These are phyloP conservation scores for Moesziomyces globuligerus DNA, from an alignment of 1,284 basidiomycete genomes.

Conservation along the genomic window DNA sequence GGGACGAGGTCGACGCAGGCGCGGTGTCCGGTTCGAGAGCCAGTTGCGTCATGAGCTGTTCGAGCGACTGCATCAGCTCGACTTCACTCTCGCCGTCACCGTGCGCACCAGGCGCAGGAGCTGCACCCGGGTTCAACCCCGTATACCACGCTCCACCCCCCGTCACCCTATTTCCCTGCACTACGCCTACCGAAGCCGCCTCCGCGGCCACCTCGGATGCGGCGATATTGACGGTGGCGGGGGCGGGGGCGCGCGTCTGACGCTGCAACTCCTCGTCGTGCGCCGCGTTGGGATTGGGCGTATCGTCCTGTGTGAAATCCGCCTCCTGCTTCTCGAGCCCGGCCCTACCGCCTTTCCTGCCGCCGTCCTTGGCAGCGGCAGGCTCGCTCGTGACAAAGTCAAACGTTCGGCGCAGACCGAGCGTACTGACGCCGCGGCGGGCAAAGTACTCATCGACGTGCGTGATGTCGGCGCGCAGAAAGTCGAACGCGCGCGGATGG, in stretches of 20 bases:
- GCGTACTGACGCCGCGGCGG: constrained; percentile 75
- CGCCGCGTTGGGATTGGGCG: constrained; percentile 22
- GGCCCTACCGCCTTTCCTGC: constrained; percentile 47
- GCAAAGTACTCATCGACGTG: constrained; percentile 94
- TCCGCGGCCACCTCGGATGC: too few species aligned
- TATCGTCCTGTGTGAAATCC: constrained; percentile 22
- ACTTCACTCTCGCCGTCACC: constrained; percentile 47
- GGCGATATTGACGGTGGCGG: too few species aligned
- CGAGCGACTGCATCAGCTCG: constrained; percentile 46
- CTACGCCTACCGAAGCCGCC: not conserved
- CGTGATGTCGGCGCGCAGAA: constrained; percentile 88
- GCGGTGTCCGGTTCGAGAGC: constrained; percentile 9
- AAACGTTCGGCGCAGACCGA: constrained; percentile 86
- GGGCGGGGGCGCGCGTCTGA: too few species aligned
- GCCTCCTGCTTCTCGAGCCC: constrained; percentile 55
- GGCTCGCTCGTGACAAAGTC: constrained; percentile 70
- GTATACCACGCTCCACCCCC: constrained; percentile 41
- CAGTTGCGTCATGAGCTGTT: constrained; percentile 34
- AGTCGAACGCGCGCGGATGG: constrained; percentile 87
- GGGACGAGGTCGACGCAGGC: not conserved
- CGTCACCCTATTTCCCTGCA: constrained; percentile 18
- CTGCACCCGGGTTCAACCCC: too few species aligned
- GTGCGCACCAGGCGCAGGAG: constrained; percentile 20
- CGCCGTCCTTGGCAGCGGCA: constrained; percentile 4
- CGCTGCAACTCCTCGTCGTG: constrained; percentile 17